Percentiles rank a stretch among this genome's conserved stretches.
Evolutionary conservation across 805 yeast species (phyloP).

Genomic region (Suhomyces faveliae): DNA sequence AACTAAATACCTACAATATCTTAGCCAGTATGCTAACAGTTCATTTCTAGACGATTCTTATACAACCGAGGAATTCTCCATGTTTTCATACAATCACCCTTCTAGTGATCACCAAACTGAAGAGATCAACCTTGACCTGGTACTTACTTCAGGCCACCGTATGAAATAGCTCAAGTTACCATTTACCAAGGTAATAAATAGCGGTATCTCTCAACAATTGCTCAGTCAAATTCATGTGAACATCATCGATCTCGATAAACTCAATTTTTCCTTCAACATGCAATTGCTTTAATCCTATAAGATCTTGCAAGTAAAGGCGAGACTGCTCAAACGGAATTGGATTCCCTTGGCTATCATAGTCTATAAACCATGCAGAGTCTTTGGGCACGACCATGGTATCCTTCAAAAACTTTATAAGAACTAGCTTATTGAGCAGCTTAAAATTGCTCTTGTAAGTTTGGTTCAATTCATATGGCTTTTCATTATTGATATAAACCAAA

Average conservation of each 20-base stretch:
- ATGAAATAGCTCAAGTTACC: background rate
- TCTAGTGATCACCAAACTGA: background rate
- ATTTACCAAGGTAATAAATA: conserved; percentile 40
- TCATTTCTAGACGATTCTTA: background rate
- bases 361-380: conserved; percentile 68
- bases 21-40: background rate
- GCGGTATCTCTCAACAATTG: conserved; percentile 47
- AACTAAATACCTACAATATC: background rate
- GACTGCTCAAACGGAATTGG: conserved; percentile 49
- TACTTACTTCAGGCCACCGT: background rate
- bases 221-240: conserved; percentile 66
- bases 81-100: background rate
- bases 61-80: background rate
- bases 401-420: conserved; percentile 55
- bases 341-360: conserved; percentile 45
- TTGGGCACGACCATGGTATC: conserved; percentile 74
- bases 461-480: conserved; percentile 33
- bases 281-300: conserved; percentile 57
- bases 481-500: conserved; percentile 68
- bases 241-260: conserved; percentile 51
- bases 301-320: conserved; percentile 49
- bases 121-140: background rate
- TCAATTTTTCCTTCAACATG: conserved; percentile 44
- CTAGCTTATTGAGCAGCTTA: conserved; percentile 47
- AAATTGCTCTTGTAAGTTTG: conserved; percentile 45